These are phyloP conservation scores for Blastobotrys ciferrii DNA, from an alignment of 1,139 yeast species.

Conservation along the genomic window DNA sequence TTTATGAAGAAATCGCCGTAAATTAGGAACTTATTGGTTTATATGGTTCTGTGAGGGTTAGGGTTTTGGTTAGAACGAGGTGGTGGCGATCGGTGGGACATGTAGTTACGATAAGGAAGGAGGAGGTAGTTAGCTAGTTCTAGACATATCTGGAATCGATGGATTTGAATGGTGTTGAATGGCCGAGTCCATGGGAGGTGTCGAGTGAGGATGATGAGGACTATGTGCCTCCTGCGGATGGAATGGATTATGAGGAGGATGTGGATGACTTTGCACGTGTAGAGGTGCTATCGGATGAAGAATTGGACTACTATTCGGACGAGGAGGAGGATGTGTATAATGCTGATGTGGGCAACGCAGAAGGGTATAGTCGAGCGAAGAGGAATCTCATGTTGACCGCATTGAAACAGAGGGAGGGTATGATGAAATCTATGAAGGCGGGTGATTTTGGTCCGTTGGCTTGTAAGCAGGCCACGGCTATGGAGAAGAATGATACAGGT, in stretches of 20 bases:
- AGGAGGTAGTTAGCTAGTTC: not conserved
- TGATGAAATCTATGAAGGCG: not conserved
- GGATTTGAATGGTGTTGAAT: not conserved
- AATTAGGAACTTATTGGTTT: too few relatives aligned
- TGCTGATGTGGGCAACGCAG: slow-evolving; percentile 4
- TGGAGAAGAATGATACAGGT: not conserved
- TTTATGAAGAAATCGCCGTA: too few relatives aligned
- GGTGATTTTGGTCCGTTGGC: slow-evolving; percentile 11
- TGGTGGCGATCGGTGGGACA: too few relatives aligned
- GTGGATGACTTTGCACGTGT: not conserved
- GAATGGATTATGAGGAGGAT: not conserved
- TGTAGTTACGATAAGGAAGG: too few relatives aligned
- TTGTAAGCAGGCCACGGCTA: not conserved
- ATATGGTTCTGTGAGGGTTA: too few relatives aligned
- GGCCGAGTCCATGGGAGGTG: slow-evolving; percentile 1
- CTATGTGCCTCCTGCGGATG: slow-evolving; percentile 5
- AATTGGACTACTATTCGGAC: slow-evolving; percentile 1
- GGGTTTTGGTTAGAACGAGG: too few relatives aligned
- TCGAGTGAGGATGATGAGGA: slow-evolving; percentile 10
- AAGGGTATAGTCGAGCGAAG: slow-evolving; percentile 3
- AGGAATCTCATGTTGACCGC: not conserved
- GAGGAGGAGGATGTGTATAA: slow-evolving; percentile 7
- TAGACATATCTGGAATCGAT: too few relatives aligned
- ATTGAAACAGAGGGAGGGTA: not conserved
- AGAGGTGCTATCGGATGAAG: not conserved